Percentiles rank a stretch among this genome's conserved stretches.
These are phyloP conservation scores for Boletales sp. DNA, from an alignment of 768 basidiomycete species.

Conservation along the genomic window DNA sequence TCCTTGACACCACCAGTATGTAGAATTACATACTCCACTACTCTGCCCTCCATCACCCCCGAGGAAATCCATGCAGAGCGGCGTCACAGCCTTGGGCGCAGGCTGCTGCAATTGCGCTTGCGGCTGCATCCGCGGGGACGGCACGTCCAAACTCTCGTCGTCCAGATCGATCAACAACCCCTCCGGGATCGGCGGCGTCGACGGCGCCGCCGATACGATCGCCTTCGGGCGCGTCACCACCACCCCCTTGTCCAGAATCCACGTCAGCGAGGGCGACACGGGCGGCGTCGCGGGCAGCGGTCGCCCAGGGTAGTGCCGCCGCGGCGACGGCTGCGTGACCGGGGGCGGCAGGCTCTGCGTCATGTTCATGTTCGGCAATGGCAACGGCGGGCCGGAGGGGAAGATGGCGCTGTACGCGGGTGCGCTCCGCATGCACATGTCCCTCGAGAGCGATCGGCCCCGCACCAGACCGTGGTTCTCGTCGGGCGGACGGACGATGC, in stretches of 20 bases:
- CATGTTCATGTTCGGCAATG: constrained; percentile 14
- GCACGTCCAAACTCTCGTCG: constrained; percentile 34
- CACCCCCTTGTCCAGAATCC: constrained; percentile 31
- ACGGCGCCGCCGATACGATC: constrained; percentile 14
- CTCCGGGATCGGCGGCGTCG: constrained; percentile 40
- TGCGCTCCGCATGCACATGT: constrained; percentile 30
- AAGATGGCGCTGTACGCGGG: constrained; percentile 33
- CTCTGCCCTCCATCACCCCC: no score
- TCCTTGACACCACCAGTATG: no score
- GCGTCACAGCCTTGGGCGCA: constrained; percentile 7
- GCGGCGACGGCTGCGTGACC: constrained; percentile 23
- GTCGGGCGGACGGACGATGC: constrained; percentile 27
- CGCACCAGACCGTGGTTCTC: constrained; percentile 27
- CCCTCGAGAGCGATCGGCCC: constrained; percentile 31
- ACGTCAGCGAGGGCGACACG: constrained; percentile 30
- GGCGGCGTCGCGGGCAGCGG: constrained; percentile 33
- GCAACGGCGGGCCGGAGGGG: constrained; percentile 31
- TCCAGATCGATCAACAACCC: constrained; percentile 57
- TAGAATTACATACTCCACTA: no score
- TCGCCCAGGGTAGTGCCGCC: constrained; percentile 31
- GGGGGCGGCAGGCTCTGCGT: constrained; percentile 24
- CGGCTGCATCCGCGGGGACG: background rate
- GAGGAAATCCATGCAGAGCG: constrained; percentile 22
- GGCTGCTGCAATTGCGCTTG: background rate
- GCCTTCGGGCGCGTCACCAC: constrained; percentile 15